Evolutionary conservation across 768 basidiomycete species (phyloP).

Genomic region (Gelatoporia subvermispora): DNA sequence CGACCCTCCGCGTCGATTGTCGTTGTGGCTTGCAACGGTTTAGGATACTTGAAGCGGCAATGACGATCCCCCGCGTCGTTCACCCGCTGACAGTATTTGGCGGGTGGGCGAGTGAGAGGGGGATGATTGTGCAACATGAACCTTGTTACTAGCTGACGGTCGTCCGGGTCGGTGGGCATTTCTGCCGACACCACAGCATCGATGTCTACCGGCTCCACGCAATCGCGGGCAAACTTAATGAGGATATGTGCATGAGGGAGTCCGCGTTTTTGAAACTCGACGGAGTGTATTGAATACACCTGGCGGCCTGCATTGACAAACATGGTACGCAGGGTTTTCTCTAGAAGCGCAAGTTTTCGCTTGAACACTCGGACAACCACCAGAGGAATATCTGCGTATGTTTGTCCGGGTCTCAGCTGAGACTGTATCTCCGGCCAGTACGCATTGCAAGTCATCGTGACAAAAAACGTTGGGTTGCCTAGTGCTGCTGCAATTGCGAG

Average conservation of each 20-base stretch:
- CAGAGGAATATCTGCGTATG: slow-evolving; percentile 29
- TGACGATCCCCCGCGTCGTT: slow-evolving; percentile 8
- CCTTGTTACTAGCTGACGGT: slow-evolving; percentile 21
- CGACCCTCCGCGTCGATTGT: slow-evolving; percentile 24
- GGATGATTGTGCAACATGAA: slow-evolving; percentile 35
- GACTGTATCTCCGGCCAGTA: slow-evolving; percentile 34
- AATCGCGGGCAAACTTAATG: slow-evolving; percentile 24
- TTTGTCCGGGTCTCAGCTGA: slow-evolving; percentile 30
- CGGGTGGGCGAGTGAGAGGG: slow-evolving; percentile 1
- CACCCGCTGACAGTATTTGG: slow-evolving; percentile 25
- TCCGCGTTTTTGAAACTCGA: slow-evolving; percentile 41
- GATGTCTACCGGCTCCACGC: slow-evolving; percentile 21
- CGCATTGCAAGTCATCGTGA: too few relatives aligned
- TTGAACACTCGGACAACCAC: slow-evolving; percentile 34
- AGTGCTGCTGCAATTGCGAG: slow-evolving; percentile 27
- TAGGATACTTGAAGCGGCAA: slow-evolving; percentile 21
- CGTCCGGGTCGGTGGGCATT: slow-evolving; percentile 23
- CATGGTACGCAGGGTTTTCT: slow-evolving; percentile 23
- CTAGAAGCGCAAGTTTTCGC: slow-evolving; percentile 22
- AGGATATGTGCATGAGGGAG: slow-evolving; percentile 39
- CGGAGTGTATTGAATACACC: slow-evolving; percentile 27
- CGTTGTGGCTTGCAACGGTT: slow-evolving; percentile 17
- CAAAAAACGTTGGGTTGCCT: slow-evolving; percentile 31
- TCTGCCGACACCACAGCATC: slow-evolving; percentile 31
- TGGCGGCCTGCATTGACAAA: slow-evolving; percentile 27